A percentile compares a stretch with the other conserved stretches of the same genome.
phyloP scores from a whole-genome alignment of 495 filamentous ascomycete species.

The Xylaria scruposa region DNA sequence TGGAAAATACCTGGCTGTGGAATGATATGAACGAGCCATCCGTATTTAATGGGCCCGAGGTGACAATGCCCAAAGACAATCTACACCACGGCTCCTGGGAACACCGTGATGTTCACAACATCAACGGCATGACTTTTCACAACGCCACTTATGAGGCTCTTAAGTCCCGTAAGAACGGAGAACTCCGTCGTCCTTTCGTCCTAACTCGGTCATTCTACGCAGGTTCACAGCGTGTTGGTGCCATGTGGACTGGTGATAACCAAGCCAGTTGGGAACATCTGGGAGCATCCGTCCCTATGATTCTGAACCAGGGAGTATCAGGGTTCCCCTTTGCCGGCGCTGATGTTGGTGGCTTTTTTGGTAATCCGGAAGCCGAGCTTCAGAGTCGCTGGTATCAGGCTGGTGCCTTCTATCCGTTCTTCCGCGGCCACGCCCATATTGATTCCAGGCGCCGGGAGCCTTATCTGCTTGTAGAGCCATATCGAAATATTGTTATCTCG shows the following conservation, averaged over 20 bases:
- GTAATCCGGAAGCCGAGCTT: conserved; percentile 90
- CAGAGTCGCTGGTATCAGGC: conserved; percentile 95
- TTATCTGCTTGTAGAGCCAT: conserved; percentile 84
- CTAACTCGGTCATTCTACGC: conserved; percentile 91
- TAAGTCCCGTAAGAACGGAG: conserved; percentile 78
- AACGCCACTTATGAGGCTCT: conserved; percentile 90
- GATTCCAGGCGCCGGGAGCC: conserved; percentile 94
- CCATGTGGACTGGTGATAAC: conserved; percentile 99
- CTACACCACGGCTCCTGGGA: conserved; percentile 92
- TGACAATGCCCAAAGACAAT: conserved; percentile 98
- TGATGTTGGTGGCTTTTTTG: conserved; percentile 98
- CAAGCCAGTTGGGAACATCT: conserved; percentile 93
- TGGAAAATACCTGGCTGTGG: conserved; percentile 90
- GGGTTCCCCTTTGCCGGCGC: conserved; percentile 95
- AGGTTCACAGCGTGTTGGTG: conserved; percentile 85
- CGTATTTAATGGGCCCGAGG: conserved; percentile 97
- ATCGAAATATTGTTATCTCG: conserved; percentile 83
- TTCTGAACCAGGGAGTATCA: conserved; percentile 87
- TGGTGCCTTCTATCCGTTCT: conserved; percentile 97
- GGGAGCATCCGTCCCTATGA: conserved; percentile 84
- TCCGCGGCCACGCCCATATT: conserved; percentile 97
- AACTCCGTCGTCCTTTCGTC: conserved; percentile 80
- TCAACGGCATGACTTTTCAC: conserved; percentile 91
- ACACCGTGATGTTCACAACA: conserved; percentile 93
- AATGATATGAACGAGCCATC: conserved; percentile 99